A percentile compares a stretch with the other conserved stretches of the same genome.
phyloP scores from a whole-genome alignment of 805 yeast species.

The Kazachstania psychrophila region DNA sequence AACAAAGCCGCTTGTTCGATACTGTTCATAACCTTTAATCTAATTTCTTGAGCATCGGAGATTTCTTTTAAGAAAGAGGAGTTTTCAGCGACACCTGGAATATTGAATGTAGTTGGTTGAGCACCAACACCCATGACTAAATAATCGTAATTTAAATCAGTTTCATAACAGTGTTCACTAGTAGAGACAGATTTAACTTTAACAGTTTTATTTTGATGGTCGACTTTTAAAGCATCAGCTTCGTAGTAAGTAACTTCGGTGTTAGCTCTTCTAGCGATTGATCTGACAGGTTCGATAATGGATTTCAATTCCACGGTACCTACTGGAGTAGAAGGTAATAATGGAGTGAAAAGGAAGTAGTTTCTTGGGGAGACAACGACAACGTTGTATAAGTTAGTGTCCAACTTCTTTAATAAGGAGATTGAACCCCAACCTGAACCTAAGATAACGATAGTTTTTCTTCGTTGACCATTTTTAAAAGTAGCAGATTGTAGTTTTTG shows the following conservation, averaged over 20 bases:
- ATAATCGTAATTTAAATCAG: constrained; percentile 60
- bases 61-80: constrained; percentile 87
- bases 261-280: constrained; percentile 67
- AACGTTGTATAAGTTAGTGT: constrained; percentile 80
- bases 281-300: constrained; percentile 86
- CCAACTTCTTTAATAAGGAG: constrained; percentile 72
- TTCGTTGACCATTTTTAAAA: constrained; percentile 37
- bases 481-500: constrained; percentile 54
- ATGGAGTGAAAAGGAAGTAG: constrained; percentile 92
- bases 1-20: constrained; percentile 82
- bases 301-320: constrained; percentile 88
- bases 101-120: constrained; percentile 87
- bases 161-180: constrained; percentile 39
- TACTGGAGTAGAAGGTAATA: constrained; percentile 88
- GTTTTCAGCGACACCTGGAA: constrained; percentile 85
- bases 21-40: constrained; percentile 74
- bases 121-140: constrained; percentile 93
- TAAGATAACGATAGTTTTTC: constrained; percentile 49
- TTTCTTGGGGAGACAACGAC: constrained; percentile 89
- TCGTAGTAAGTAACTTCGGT: constrained; percentile 79
- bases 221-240: constrained; percentile 82
- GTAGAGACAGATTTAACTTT: constrained; percentile 44
- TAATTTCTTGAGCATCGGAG: constrained; percentile 75
- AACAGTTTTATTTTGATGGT: constrained; percentile 57
- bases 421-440: constrained; percentile 97